Percentiles rank a stretch among this genome's conserved stretches.
Conservation (phyloP, 2,329 filamentous ascomycete genomes). For the Penicillium nordicum region DNA sequence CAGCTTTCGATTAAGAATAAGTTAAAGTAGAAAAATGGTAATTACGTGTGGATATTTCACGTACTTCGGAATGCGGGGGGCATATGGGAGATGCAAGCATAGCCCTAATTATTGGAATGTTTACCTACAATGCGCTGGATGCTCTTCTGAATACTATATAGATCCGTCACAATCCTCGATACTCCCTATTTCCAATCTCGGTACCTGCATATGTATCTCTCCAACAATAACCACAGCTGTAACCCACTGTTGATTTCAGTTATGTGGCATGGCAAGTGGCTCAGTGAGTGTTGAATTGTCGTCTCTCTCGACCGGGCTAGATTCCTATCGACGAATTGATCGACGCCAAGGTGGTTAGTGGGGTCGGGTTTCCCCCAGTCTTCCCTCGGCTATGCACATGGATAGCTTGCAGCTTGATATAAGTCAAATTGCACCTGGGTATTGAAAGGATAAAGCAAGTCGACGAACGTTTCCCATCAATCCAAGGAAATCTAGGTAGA, state of each 20-base stretch:
- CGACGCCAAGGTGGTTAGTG: constrained; percentile 55
- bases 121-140: neutral
- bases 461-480: neutral
- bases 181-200: too few species aligned
- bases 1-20: neutral
- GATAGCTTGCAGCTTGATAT: constrained; percentile 1
- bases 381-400: constrained; percentile 29
- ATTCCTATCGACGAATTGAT: constrained; percentile 58
- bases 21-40: neutral
- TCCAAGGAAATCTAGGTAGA: neutral
- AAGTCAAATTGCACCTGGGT: neutral
- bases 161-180: neutral
- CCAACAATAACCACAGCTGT: constrained; percentile 6
- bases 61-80: constrained; percentile 27
- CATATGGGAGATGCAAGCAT: constrained; percentile 8
- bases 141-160: neutral
- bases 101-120: neutral
- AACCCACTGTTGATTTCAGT: constrained; percentile 40
- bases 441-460: neutral
- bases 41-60: neutral
- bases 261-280: constrained; percentile 50
- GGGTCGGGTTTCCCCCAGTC: constrained; percentile 48
- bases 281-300: constrained; percentile 46
- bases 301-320: constrained; percentile 50
- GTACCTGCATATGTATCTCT: neutral